These are phyloP conservation scores for Fraxinus anomala DNA, from an alignment of 257 asterid species.

Conservation along the genomic window DNA sequence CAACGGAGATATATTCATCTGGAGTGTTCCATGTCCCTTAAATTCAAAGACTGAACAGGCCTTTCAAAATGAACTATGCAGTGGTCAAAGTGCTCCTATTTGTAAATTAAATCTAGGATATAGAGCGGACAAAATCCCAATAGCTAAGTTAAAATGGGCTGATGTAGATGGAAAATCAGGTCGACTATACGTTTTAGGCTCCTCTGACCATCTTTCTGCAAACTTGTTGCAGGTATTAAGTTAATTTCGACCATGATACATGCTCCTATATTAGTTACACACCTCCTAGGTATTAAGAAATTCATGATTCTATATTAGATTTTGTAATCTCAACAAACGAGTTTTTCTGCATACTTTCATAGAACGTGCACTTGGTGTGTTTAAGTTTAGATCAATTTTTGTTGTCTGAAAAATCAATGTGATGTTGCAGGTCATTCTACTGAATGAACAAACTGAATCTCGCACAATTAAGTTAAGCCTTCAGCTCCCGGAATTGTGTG, in stretches of 20 bases:
- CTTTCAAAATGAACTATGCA: constrained; percentile 34
- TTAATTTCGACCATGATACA: not conserved
- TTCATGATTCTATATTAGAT: not conserved
- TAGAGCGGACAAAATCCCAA: constrained; percentile 77
- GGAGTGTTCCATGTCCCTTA: constrained; percentile 62
- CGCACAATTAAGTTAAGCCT: constrained; percentile 81
- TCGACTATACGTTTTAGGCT: constrained; percentile 75
- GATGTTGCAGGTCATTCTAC: constrained; percentile 74
- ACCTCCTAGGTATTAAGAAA: constrained; percentile 1
- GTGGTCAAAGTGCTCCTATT: constrained; percentile 53
- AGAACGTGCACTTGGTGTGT: not conserved
- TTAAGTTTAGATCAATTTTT: not conserved
- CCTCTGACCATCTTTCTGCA: constrained; percentile 55
- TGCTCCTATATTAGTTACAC: not conserved
- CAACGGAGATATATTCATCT: constrained; percentile 77
- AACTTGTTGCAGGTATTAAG: constrained; percentile 68
- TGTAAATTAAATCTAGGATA: constrained; percentile 87
- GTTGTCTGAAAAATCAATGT: constrained; percentile 17
- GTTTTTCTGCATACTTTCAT: not conserved
- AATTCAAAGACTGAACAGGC: constrained; percentile 40
- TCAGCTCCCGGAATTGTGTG: constrained; percentile 56
- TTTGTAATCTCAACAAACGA: not conserved
- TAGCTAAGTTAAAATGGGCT: constrained; percentile 67
- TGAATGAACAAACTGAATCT: constrained; percentile 75
- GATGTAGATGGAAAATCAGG: constrained; percentile 79